A percentile compares a stretch with the other conserved stretches of the same genome.
These are phyloP conservation scores for Trichoderma afroharzianum DNA, from an alignment of 2,329 filamentous ascomycete genomes.

Conservation along the genomic window DNA sequence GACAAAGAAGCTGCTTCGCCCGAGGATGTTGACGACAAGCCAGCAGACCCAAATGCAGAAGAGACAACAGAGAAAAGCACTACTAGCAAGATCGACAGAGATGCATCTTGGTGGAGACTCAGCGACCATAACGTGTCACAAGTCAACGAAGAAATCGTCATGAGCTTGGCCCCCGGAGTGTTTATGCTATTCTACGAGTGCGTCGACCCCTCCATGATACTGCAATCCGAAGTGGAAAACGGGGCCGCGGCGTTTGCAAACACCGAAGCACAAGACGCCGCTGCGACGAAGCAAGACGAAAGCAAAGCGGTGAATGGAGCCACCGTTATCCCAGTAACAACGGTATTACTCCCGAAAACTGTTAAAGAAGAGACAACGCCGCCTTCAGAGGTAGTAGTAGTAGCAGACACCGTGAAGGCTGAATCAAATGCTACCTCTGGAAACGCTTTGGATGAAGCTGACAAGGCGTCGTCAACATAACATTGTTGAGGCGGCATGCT, in stretches of 20 bases:
- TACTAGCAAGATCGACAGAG: neutral
- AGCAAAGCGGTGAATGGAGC: neutral
- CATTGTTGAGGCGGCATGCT: neutral
- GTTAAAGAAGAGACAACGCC: neutral
- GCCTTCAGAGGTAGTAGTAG: neutral
- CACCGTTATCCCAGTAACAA: neutral
- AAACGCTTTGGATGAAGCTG: neutral
- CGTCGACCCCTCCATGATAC: constrained; percentile 51
- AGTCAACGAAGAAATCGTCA: constrained; percentile 68
- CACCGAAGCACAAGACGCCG: neutral
- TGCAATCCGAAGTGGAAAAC: constrained; percentile 29
- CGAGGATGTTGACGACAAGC: neutral
- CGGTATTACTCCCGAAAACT: neutral
- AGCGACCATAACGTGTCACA: constrained; percentile 82
- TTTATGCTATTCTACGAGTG: constrained; percentile 98
- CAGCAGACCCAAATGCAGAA: neutral
- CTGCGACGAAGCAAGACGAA: neutral
- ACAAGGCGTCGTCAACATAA: neutral
- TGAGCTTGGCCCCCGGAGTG: constrained; percentile 69
- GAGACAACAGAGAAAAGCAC: neutral
- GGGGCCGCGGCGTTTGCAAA: constrained; percentile 25
- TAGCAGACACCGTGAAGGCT: neutral
- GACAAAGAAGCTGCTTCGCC: neutral
- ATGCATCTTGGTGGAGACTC: constrained; percentile 74
- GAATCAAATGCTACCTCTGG: neutral